phyloP scores from a whole-genome alignment of 768 basidiomycete species.

The Filobasidium floriforme region DNA sequence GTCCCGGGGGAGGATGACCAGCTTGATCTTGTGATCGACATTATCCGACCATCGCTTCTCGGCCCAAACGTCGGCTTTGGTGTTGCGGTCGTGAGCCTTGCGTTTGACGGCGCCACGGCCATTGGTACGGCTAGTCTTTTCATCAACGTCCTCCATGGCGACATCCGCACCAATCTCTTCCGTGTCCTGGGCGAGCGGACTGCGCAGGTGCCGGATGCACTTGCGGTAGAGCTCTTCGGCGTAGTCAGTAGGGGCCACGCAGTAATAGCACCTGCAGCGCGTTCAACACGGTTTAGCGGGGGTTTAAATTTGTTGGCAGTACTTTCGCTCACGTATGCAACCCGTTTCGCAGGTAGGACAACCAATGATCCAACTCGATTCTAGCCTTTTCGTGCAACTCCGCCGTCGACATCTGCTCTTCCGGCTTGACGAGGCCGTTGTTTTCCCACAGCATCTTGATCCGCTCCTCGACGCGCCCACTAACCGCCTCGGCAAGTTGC shows the following conservation, averaged over 20 bases:
- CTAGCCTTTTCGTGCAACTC: slow-evolving; percentile 54
- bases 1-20: slow-evolving; percentile 63
- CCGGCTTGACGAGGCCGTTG: slow-evolving; percentile 52
- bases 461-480: slow-evolving; percentile 70
- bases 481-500: slow-evolving; percentile 47
- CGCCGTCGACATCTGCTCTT: slow-evolving; percentile 45
- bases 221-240: slow-evolving; percentile 90
- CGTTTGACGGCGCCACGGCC: slow-evolving; percentile 24
- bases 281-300: not conserved
- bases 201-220: slow-evolving; percentile 73
- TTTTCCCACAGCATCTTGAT: slow-evolving; percentile 69
- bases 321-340: slow-evolving; percentile 32
- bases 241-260: slow-evolving; percentile 83
- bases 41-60: slow-evolving; percentile 75
- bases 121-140: not conserved
- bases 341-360: slow-evolving; percentile 84
- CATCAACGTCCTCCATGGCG: slow-evolving; percentile 21
- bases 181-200: slow-evolving; percentile 13
- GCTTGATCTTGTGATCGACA: slow-evolving; percentile 75
- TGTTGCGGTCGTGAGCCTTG: slow-evolving; percentile 47
- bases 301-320: not conserved
- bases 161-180: slow-evolving; percentile 19
- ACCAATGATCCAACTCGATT: slow-evolving; percentile 80
- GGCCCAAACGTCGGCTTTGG: slow-evolving; percentile 40
- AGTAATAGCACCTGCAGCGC: slow-evolving; percentile 97